These are phyloP conservation scores for Cornus controversa DNA, from an alignment of 148 eudicot genomes.

Conservation along the genomic window DNA sequence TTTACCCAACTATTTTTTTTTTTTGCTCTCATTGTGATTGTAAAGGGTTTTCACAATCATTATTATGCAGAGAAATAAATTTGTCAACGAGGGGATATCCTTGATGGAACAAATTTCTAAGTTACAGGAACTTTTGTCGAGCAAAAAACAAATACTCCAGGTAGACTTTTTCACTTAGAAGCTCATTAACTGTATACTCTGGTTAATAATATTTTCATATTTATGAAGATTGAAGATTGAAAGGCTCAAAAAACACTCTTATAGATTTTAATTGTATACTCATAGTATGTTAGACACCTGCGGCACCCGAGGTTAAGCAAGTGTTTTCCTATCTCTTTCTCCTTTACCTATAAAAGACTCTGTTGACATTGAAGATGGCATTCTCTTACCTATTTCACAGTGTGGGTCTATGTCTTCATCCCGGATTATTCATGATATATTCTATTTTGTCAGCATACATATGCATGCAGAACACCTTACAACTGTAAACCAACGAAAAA, in stretches of 20 bases:
- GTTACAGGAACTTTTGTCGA: constrained; percentile 77
- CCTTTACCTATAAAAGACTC: too few species aligned
- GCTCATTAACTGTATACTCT: neutral
- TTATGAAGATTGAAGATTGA: neutral
- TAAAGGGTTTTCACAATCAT: constrained; percentile 4
- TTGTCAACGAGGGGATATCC: constrained; percentile 66
- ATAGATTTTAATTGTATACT: neutral
- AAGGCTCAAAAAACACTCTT: too few species aligned
- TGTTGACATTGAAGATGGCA: too few species aligned
- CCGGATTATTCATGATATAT: too few species aligned
- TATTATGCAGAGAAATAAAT: constrained; percentile 70
- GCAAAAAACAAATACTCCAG: constrained; percentile 81
- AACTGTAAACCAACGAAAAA: too few species aligned
- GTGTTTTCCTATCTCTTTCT: too few species aligned
- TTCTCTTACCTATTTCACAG: too few species aligned
- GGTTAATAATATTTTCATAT: neutral
- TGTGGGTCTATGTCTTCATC: too few species aligned
- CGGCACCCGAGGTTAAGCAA: neutral
- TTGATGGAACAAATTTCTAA: constrained; percentile 71
- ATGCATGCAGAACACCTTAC: neutral
- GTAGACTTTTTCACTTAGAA: constrained; percentile 31
- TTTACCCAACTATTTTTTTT: neutral
- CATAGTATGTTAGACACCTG: neutral
- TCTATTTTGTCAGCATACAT: neutral
- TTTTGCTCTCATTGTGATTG: neutral